Percentiles rank a stretch among this genome's conserved stretches.
Evolutionary conservation across 768 basidiomycete genomes (phyloP).

Genomic region (Suillus bovinus): DNA sequence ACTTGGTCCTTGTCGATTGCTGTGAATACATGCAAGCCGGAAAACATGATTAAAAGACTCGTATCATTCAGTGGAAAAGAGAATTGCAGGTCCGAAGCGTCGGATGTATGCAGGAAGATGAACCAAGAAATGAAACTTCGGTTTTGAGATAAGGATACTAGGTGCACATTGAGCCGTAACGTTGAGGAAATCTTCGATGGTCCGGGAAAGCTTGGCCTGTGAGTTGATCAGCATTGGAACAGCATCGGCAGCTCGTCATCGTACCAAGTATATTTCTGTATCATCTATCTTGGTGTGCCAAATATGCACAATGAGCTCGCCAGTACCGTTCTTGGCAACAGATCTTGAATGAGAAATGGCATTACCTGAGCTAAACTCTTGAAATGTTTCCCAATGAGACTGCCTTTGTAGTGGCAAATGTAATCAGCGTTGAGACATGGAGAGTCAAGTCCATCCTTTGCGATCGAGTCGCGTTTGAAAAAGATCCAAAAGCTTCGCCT

Average conservation of each 20-base stretch:
- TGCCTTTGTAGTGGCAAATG: constrained; percentile 29
- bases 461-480: constrained; percentile 29
- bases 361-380: constrained; percentile 33
- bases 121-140: constrained; percentile 33
- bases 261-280: constrained; percentile 34
- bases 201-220: constrained; percentile 12
- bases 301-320: constrained; percentile 36
- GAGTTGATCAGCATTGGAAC: not conserved
- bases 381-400: constrained; percentile 36
- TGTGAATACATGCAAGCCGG: no score
- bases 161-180: constrained; percentile 23
- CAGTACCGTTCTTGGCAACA: constrained; percentile 30
- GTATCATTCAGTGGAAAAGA: constrained; percentile 31
- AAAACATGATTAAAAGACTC: constrained; percentile 30
- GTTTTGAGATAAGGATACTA: constrained; percentile 27
- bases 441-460: constrained; percentile 25
- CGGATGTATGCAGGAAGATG: constrained; percentile 30
- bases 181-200: constrained; percentile 26
- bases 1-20: no score
- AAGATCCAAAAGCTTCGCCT: constrained; percentile 14
- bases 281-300: constrained; percentile 44
- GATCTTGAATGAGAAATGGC: constrained; percentile 31
- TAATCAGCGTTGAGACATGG: constrained; percentile 31
- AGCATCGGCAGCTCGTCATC: not conserved
- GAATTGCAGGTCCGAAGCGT: constrained; percentile 29